Conservation (phyloP, 805 yeast species). For the Cyberlindnera lachancei region DNA sequence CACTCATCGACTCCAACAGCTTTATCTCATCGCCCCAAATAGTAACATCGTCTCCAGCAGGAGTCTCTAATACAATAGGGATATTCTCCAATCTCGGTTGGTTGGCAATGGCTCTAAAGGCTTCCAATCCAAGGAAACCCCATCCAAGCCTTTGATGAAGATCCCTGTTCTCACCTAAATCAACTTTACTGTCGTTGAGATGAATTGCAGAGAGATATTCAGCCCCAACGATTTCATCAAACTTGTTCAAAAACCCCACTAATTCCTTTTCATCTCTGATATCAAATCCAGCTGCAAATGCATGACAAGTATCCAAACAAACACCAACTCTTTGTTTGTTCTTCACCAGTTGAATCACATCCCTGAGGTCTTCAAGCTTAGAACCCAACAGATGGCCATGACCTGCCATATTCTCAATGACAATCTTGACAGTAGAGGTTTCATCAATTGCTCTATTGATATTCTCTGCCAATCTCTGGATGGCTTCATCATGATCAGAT, state of each 20-base stretch:
- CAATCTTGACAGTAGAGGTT: slow-evolving; percentile 77
- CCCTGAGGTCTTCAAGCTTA: slow-evolving; percentile 61
- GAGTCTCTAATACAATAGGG: slow-evolving; percentile 87
- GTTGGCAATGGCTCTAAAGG: slow-evolving; percentile 73
- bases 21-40: slow-evolving; percentile 77
- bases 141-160: slow-evolving; percentile 84
- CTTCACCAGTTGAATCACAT: slow-evolving; percentile 71
- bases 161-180: slow-evolving; percentile 83
- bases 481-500: slow-evolving; percentile 59
- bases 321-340: slow-evolving; percentile 87
- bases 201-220: slow-evolving; percentile 76
- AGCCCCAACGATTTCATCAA: slow-evolving; percentile 68
- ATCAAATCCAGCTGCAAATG: slow-evolving; percentile 96
- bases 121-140: slow-evolving; percentile 85
- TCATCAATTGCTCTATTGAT: slow-evolving; percentile 71
- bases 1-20: slow-evolving; percentile 74
- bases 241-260: slow-evolving; percentile 64
- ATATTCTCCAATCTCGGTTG: slow-evolving; percentile 50
- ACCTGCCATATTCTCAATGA: slow-evolving; percentile 97
- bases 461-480: slow-evolving; percentile 64
- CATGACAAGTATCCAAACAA: slow-evolving; percentile 93
- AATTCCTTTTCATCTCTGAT: slow-evolving; percentile 52
- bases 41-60: slow-evolving; percentile 57
- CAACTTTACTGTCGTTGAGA: slow-evolving; percentile 92
- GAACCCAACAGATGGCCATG: slow-evolving; percentile 89